Conservation (phyloP, 805 yeast genomes). For the Kuraishia molischiana region DNA sequence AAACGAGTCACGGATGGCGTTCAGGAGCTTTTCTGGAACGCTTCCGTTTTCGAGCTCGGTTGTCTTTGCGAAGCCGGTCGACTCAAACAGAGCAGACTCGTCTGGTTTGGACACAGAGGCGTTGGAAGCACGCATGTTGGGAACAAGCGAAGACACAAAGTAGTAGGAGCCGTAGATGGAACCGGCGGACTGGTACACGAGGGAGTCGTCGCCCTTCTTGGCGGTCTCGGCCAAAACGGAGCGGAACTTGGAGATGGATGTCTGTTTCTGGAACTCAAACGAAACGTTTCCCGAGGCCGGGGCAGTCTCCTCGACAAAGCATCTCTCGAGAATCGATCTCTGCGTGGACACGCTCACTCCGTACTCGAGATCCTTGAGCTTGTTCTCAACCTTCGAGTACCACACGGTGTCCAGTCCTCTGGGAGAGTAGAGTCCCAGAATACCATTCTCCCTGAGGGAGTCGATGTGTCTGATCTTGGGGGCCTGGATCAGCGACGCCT, state of each 20-base stretch:
- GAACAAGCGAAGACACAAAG: constrained; percentile 31
- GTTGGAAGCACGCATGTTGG: constrained; percentile 10
- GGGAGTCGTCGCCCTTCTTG: constrained; percentile 32
- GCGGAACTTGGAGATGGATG: constrained; percentile 17
- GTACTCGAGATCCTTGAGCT: constrained; percentile 29
- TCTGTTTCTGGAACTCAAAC: constrained; percentile 11
- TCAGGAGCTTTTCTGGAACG: not conserved
- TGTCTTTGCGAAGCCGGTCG: constrained; percentile 24
- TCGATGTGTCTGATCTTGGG: constrained; percentile 14
- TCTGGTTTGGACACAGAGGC: constrained; percentile 11
- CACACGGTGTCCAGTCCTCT: constrained; percentile 41
- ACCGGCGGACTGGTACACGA: constrained; percentile 34
- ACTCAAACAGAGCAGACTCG: constrained; percentile 27
- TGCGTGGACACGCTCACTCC: constrained; percentile 20
- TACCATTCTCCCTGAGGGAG: constrained; percentile 21
- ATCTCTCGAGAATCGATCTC: constrained; percentile 15
- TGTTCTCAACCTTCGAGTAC: constrained; percentile 30
- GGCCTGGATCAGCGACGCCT: constrained; percentile 4
- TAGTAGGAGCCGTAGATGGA: constrained; percentile 39
- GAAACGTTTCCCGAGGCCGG: constrained; percentile 15
- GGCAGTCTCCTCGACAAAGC: constrained; percentile 8
- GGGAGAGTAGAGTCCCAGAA: constrained; percentile 39
- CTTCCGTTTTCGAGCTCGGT: not conserved
- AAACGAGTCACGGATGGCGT: constrained; percentile 40
- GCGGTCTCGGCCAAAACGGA: constrained; percentile 30